These are phyloP conservation scores for Zangia roseola DNA, from an alignment of 768 basidiomycete genomes.

Conservation along the genomic window DNA sequence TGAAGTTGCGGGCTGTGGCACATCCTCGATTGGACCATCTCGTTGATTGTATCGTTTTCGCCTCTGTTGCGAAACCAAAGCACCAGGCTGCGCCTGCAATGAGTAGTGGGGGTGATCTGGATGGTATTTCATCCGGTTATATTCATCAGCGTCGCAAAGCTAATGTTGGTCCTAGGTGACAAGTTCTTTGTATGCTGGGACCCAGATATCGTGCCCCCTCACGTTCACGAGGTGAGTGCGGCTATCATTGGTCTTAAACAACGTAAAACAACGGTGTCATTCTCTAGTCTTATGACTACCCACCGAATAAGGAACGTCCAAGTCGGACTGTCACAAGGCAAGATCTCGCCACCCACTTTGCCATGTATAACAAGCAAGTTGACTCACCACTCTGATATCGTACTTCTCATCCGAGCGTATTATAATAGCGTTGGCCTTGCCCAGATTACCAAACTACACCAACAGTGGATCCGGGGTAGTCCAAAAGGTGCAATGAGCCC, in stretches of 20 bases:
- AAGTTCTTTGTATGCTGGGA: constrained; percentile 74
- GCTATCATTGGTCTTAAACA: background rate
- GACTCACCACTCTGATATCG: background rate
- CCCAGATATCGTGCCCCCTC: constrained; percentile 54
- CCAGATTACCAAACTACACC: constrained; percentile 53
- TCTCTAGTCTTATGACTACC: constrained; percentile 63
- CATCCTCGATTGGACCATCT: constrained; percentile 52
- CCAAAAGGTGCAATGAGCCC: constrained; percentile 56
- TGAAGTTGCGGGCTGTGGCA: constrained; percentile 61
- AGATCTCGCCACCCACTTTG: constrained; percentile 66
- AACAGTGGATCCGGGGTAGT: constrained; percentile 56
- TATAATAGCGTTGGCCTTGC: constrained; percentile 54
- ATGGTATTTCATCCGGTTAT: constrained; percentile 35
- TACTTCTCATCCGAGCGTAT: no score
- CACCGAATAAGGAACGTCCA: constrained; percentile 54
- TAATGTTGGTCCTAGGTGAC: constrained; percentile 43
- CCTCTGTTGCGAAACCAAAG: constrained; percentile 53
- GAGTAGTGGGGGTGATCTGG: constrained; percentile 68
- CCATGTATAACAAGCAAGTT: constrained; percentile 58
- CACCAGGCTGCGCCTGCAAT: constrained; percentile 64
- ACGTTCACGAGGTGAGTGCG: constrained; percentile 48
- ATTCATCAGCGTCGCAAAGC: background rate
- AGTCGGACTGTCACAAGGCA: constrained; percentile 48
- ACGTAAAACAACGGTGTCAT: background rate
- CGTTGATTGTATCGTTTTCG: constrained; percentile 67